These are phyloP conservation scores for Conringia planisiliqua DNA, from an alignment of 345 rosid genomes.

Conservation along the genomic window DNA sequence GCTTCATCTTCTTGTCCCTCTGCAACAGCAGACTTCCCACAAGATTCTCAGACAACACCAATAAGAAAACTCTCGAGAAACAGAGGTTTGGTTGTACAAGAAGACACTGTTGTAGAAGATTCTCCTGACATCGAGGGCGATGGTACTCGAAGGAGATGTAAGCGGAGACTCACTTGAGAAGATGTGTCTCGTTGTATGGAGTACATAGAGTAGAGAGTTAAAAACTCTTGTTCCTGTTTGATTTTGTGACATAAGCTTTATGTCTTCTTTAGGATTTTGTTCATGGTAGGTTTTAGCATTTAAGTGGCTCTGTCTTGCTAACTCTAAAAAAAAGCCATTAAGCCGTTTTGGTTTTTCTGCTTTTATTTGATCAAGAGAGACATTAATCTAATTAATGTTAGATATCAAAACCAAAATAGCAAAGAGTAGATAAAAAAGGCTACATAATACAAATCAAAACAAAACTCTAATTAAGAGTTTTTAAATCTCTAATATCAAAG, in stretches of 20 bases:
- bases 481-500: background rate
- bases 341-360: background rate
- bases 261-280: constrained; percentile 18
- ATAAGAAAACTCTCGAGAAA: constrained; percentile 75
- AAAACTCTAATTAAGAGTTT: constrained; percentile 7
- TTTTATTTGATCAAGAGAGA: background rate
- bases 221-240: background rate
- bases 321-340: background rate
- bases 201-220: constrained; percentile 11
- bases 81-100: constrained; percentile 68
- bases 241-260: constrained; percentile 11
- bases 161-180: constrained; percentile 46
- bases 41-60: constrained; percentile 57
- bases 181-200: background rate
- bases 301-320: background rate
- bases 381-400: background rate
- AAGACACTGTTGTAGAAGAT: constrained; percentile 67
- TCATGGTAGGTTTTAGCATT: constrained; percentile 6
- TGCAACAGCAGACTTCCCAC: constrained; percentile 22
- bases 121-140: constrained; percentile 43
- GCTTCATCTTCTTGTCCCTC: constrained; percentile 27
- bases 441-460: constrained; percentile 14
- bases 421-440: background rate
- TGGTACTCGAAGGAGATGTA: constrained; percentile 42
- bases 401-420: background rate